phyloP scores from a whole-genome alignment of 2,329 filamentous ascomycete genomes.

The Paracorniculantispora psalliotae region DNA sequence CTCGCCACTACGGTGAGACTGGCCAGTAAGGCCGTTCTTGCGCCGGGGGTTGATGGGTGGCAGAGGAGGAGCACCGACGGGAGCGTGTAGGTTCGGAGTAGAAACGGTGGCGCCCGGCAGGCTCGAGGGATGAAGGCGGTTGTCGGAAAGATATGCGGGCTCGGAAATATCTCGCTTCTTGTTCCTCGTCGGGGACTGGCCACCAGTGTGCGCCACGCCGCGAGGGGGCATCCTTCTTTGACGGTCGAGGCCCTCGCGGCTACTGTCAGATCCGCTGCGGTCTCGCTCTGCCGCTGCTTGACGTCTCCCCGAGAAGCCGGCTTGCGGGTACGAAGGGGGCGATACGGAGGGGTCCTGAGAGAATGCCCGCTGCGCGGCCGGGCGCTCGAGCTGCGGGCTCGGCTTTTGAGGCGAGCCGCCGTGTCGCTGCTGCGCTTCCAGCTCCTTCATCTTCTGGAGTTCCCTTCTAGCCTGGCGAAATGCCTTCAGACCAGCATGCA shows the following conservation, averaged over 20 bases:
- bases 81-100: conserved; percentile 33
- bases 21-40: conserved; percentile 36
- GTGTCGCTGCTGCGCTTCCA: conserved; percentile 43
- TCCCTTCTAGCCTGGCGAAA: conserved; percentile 55
- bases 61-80: conserved; percentile 41
- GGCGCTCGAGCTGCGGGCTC: conserved; percentile 18
- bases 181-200: conserved; percentile 29
- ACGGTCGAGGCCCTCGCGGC: conserved; percentile 38
- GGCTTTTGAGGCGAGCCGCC: conserved; percentile 23
- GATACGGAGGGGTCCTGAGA: conserved; percentile 42
- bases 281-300: conserved; percentile 41
- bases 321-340: conserved; percentile 41
- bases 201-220: conserved; percentile 21
- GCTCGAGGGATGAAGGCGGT: conserved; percentile 34
- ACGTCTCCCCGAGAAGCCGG: conserved; percentile 26
- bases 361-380: conserved; percentile 29
- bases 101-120: conserved; percentile 28
- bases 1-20: conserved; percentile 32
- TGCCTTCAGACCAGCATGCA: conserved; percentile 49
- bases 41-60: conserved; percentile 57
- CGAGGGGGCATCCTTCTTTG: conserved; percentile 18
- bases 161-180: conserved; percentile 47
- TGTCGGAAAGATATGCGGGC: conserved; percentile 35
- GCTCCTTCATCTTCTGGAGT: conserved; percentile 51
- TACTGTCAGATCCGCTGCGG: conserved; percentile 52